Conservation (phyloP, 441 rosid species). For the Erodium trifolium region DNA sequence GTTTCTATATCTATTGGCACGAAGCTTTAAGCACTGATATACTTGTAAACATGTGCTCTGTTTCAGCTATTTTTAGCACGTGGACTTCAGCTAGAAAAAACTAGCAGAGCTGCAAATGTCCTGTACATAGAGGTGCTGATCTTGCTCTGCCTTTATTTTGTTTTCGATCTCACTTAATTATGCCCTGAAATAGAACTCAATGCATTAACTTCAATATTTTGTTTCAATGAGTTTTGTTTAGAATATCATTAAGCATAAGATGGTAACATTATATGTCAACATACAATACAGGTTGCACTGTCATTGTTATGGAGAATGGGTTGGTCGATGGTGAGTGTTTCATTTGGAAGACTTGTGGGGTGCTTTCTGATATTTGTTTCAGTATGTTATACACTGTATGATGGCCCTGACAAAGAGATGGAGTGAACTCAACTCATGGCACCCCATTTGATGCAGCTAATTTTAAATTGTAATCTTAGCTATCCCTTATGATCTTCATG, state of each 20-base stretch:
- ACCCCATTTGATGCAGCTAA: background rate
- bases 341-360: constrained; percentile 60
- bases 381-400: constrained; percentile 46
- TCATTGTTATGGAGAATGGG: constrained; percentile 50
- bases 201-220: background rate
- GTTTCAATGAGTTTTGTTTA: too few relatives aligned
- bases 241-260: background rate
- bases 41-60: constrained; percentile 12
- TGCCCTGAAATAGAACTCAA: background rate
- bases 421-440: constrained; percentile 25
- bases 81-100: constrained; percentile 85
- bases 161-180: background rate
- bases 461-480: too few relatives aligned
- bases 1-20: background rate
- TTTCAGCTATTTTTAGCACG: constrained; percentile 67
- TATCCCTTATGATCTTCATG: too few relatives aligned
- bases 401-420: constrained; percentile 63
- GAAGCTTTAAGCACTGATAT: background rate
- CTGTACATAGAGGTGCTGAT: constrained; percentile 53
- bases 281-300: constrained; percentile 41
- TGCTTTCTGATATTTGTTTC: constrained; percentile 61
- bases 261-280: background rate
- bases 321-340: constrained; percentile 29
- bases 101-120: constrained; percentile 59
- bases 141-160: background rate